Base-by-base conservation (phyloP, 805 yeast species). In the Candida awuae region DNA sequence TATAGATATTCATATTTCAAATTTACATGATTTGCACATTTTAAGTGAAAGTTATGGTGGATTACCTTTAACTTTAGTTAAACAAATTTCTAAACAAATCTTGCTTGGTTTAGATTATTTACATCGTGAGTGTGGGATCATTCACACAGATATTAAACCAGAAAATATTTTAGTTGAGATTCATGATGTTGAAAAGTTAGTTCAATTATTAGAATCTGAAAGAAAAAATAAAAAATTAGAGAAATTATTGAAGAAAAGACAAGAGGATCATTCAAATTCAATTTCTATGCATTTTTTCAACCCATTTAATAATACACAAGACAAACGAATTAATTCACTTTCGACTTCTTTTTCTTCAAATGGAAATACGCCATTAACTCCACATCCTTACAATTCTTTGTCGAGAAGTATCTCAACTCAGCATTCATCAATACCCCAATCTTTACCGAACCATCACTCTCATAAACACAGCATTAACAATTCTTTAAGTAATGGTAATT, bases 131-230 rank as follows among this genome's bases (percentile, higher is more conserved):
- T 77, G 84, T 55, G 83, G 83, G 3, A 63, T 79, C 9, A 77
- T 80, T 29, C 90, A 82, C 58, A 75, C 88, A 10, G 88, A 81
- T 54, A 66, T 82, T 36, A 82, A 82, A 56, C 87, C 88, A 2
- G 88, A 81, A 52, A 83, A 83, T 58, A 71, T 77, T 4, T 56
- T 73, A 31, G 66, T 74, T 30, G 76, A 72, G 46, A 70, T 77
- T 23, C 65, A 67, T 39, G 73, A 75, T 46, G 75, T 73, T 34
- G 75, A 73, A 45, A 66, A 63, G 43, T 64, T 76, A 34, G 71
- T 76, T 30, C 56, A 62, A 32, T 35, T 63, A 35, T 54, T 71
- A 30, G 75, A 70, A 54, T 43, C 60, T 48, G 58, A 63, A 51
- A 41, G 57, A 19, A 53, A 46, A 36, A 47, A 45, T 32, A 51